Conservation (phyloP, 768 basidiomycete species). For the Hirschioporus abietinus region DNA sequence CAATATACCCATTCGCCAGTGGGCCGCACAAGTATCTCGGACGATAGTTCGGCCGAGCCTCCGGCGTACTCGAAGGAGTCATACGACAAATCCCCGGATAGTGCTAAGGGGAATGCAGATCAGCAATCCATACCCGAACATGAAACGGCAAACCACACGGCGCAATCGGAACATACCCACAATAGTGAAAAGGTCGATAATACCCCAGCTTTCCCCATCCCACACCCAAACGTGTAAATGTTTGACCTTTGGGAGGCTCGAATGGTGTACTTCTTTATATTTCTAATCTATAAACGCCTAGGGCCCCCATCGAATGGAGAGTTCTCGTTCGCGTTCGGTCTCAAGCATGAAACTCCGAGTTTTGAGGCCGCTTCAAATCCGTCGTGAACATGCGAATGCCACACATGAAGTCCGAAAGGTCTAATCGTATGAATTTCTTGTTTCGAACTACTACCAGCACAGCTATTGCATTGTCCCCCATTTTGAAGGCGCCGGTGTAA, state of each 20-base stretch:
- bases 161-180: background rate
- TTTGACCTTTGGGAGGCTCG: background rate
- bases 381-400: no score
- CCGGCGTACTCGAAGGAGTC: background rate
- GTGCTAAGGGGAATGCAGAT: background rate
- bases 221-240: background rate
- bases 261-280: background rate
- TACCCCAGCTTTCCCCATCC: background rate
- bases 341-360: background rate
- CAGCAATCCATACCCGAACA: background rate
- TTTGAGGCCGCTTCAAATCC: no score
- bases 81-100: background rate
- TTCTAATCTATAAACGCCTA: background rate
- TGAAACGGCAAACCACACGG: background rate
- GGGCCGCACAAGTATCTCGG: no score
- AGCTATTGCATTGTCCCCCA: no score
- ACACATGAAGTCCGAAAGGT: no score
- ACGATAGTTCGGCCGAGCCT: background rate
- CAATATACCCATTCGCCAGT: background rate
- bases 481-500: no score
- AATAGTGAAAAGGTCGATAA: background rate
- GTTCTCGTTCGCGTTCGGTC: background rate
- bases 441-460: no score
- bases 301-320: background rate
- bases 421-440: no score